Evolutionary conservation across 306 rosid species (phyloP).

Genomic region (Arachis hypogaea): DNA sequence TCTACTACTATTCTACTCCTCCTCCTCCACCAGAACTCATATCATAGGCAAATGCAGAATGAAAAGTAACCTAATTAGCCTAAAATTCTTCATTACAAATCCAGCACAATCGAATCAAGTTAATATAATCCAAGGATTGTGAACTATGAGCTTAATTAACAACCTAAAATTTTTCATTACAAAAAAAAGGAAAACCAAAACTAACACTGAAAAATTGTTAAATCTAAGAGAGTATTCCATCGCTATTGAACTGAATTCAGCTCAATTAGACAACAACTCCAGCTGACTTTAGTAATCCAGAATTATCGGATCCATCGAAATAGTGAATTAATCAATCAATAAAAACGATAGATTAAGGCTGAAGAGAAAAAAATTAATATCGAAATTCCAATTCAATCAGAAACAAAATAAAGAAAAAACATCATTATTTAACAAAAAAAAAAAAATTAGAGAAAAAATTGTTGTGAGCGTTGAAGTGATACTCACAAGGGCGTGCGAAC

Average conservation of each 20-base stretch:
- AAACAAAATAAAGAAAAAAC: not conserved
- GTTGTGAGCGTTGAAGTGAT: not conserved
- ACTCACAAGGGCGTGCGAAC: slow-evolving; percentile 89
- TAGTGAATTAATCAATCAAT: not conserved
- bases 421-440: not conserved
- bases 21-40: not conserved
- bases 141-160: not conserved
- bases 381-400: not conserved
- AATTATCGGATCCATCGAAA: slow-evolving; percentile 24
- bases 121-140: not conserved
- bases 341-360: not conserved
- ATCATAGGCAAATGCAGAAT: slow-evolving; percentile 8
- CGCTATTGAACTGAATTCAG: slow-evolving; percentile 20
- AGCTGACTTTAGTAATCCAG: slow-evolving; percentile 20
- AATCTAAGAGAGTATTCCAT: not conserved
- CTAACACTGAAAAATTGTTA: not conserved
- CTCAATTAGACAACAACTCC: slow-evolving; percentile 10
- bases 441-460: not conserved
- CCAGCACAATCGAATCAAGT: not conserved
- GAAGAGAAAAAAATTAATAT: not conserved
- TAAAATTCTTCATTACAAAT: not conserved
- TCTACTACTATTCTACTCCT: not conserved
- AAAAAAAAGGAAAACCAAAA: not conserved
- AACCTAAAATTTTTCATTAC: not conserved
- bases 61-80: not conserved